These are phyloP conservation scores for Candida krabiensis DNA, from an alignment of 805 yeast species.

Conservation along the genomic window DNA sequence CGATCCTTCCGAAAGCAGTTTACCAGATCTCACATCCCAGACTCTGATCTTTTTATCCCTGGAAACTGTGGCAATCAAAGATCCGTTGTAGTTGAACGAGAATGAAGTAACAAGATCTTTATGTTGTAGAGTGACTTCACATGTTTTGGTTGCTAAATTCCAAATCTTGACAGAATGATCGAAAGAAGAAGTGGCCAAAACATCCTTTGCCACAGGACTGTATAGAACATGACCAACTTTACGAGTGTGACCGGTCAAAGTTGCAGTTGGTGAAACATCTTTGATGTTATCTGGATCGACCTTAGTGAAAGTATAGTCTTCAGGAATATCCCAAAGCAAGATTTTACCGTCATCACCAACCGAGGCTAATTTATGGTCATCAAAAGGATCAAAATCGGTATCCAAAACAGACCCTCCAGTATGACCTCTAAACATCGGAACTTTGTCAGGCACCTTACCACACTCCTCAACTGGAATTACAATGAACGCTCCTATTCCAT, in stretches of 20 bases:
- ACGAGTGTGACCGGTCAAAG: constrained; percentile 81
- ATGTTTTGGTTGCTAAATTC: constrained; percentile 78
- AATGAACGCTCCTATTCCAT: constrained; percentile 98
- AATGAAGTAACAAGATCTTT: constrained; percentile 92
- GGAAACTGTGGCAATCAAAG: constrained; percentile 80
- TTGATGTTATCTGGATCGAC: constrained; percentile 51
- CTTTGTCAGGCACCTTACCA: constrained; percentile 92
- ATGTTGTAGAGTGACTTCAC: constrained; percentile 73
- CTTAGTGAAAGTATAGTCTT: constrained; percentile 68
- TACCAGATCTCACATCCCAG: constrained; percentile 84
- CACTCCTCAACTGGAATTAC: constrained; percentile 82
- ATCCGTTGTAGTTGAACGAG: constrained; percentile 87
- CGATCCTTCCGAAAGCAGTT: constrained; percentile 75
- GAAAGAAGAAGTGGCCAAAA: constrained; percentile 85
- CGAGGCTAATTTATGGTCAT: constrained; percentile 70
- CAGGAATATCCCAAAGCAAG: constrained; percentile 86
- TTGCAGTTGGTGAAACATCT: constrained; percentile 70
- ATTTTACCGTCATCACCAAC: constrained; percentile 81
- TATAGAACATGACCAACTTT: constrained; percentile 91
- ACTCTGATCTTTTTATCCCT: constrained; percentile 88
- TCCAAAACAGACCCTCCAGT: constrained; percentile 94
- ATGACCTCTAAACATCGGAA: constrained; percentile 93
- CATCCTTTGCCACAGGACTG: constrained; percentile 86
- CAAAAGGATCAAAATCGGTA: constrained; percentile 93
- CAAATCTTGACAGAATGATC: constrained; percentile 92